phyloP scores from a whole-genome alignment of 2,329 filamentous ascomycete species.

The Aspergillus melleus region DNA sequence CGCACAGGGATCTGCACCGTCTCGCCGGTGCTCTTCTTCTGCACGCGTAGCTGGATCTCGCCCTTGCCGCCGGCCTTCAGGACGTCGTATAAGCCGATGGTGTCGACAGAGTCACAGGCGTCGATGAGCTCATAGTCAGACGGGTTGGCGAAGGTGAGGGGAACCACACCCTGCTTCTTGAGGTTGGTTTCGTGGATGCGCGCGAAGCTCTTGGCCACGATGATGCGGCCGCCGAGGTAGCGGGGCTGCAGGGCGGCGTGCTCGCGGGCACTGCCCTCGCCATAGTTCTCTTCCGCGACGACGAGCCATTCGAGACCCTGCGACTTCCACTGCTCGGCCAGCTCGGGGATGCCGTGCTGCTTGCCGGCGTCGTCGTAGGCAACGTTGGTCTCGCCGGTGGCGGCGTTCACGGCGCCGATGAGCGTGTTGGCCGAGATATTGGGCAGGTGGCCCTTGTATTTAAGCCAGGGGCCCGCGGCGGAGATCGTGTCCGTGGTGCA shows the following conservation, averaged over 20 bases:
- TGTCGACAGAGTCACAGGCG: conserved; percentile 80
- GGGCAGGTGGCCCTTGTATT: conserved; percentile 98
- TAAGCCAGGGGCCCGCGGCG: conserved; percentile 93
- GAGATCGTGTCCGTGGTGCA: conserved; percentile 99
- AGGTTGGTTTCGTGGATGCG: conserved; percentile 94
- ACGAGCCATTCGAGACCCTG: conserved; percentile 81
- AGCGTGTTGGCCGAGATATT: conserved; percentile 98
- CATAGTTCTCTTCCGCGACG: conserved; percentile 96
- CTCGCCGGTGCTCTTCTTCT: conserved; percentile 52
- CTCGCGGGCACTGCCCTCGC: conserved; percentile 84
- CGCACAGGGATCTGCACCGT: conserved; percentile 72
- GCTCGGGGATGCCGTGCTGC: conserved; percentile 76
- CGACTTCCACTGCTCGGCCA: conserved; percentile 80
- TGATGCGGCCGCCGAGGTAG: conserved; percentile 83
- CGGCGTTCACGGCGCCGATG: conserved; percentile 89
- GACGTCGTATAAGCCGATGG: conserved; percentile 80
- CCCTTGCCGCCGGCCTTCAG: conserved; percentile 48
- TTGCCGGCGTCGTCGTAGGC: conserved; percentile 84
- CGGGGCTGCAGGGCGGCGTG: conserved; percentile 87
- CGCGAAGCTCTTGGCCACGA: conserved; percentile 83
- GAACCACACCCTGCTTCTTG: conserved; percentile 97
- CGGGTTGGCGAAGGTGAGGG: conserved; percentile 85
- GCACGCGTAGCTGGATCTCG: conserved; percentile 21
- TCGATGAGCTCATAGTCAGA: conserved; percentile 81
- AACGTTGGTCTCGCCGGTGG: conserved; percentile 87